Conservation (phyloP, 2,329 filamentous ascomycete species). For the Colletotrichum nymphaeae region DNA sequence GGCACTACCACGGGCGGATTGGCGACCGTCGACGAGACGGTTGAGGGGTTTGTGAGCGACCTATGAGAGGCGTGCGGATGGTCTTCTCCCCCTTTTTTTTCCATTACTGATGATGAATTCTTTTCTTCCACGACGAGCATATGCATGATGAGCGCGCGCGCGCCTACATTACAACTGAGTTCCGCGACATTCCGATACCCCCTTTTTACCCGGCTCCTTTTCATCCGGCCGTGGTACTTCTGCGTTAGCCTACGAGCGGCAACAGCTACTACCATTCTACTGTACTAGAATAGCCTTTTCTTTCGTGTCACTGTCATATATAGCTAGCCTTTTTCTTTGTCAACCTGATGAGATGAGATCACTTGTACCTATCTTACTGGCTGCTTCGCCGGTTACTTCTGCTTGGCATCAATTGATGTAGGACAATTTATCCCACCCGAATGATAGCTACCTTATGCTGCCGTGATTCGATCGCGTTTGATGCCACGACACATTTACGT, state of each 20-base stretch:
- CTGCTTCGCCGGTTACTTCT: neutral
- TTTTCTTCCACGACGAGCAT: neutral
- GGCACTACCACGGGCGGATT: slow-evolving; percentile 23
- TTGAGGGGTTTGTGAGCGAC: slow-evolving; percentile 10
- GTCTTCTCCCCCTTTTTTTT: neutral
- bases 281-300: neutral
- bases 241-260: too few species aligned
- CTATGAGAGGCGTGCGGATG: neutral
- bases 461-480: neutral
- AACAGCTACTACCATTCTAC: neutral
- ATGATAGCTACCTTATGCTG: neutral
- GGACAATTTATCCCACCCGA: neutral
- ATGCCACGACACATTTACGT: neutral
- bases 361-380: neutral
- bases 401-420: neutral
- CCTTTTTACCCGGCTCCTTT: neutral
- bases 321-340: neutral
- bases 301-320: neutral
- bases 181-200: neutral
- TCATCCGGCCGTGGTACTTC: neutral
- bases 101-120: neutral
- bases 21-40: slow-evolving; percentile 17
- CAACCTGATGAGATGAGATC: neutral
- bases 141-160: neutral
- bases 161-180: neutral